Evolutionary conservation across 768 basidiomycete genomes (phyloP).

Genomic region (Tricholoma matsutake): DNA sequence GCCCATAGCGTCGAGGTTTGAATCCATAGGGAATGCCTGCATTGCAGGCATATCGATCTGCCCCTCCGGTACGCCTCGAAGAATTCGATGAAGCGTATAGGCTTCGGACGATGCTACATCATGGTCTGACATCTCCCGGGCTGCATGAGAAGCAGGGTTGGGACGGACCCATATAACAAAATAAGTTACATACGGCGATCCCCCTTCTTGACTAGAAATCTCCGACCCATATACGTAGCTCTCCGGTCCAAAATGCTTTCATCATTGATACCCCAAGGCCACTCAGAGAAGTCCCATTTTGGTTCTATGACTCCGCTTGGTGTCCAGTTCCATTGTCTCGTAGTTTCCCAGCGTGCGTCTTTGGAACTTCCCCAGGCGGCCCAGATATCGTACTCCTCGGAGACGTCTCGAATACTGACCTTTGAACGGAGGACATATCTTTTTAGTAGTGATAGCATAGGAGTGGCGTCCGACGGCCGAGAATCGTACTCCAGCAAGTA

Average conservation of each 20-base stretch:
- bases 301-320: constrained; percentile 78
- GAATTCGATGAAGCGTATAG: constrained; percentile 76
- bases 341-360: constrained; percentile 24
- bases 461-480: constrained; percentile 52
- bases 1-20: constrained; percentile 93
- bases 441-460: constrained; percentile 71
- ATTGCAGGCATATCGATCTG: constrained; percentile 68
- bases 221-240: constrained; percentile 74
- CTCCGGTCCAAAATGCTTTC: constrained; percentile 57
- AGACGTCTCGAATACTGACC: constrained; percentile 77
- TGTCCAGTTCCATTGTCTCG: constrained; percentile 47
- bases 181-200: constrained; percentile 59
- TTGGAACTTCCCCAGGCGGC: constrained; percentile 61
- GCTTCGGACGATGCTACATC: constrained; percentile 49
- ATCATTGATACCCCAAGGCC: constrained; percentile 63
- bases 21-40: constrained; percentile 89
- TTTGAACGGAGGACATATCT: constrained; percentile 86
- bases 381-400: constrained; percentile 79
- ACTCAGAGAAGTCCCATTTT: constrained; percentile 51
- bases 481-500: constrained; percentile 76
- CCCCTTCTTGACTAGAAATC: constrained; percentile 68
- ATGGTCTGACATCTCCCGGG: constrained; percentile 53
- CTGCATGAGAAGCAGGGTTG: constrained; percentile 27
- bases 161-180: too few species aligned
- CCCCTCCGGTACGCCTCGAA: constrained; percentile 88